Evolutionary conservation across 192 early-diverging fungal genomes (phyloP).

Genomic region (Coemansia sp.): DNA sequence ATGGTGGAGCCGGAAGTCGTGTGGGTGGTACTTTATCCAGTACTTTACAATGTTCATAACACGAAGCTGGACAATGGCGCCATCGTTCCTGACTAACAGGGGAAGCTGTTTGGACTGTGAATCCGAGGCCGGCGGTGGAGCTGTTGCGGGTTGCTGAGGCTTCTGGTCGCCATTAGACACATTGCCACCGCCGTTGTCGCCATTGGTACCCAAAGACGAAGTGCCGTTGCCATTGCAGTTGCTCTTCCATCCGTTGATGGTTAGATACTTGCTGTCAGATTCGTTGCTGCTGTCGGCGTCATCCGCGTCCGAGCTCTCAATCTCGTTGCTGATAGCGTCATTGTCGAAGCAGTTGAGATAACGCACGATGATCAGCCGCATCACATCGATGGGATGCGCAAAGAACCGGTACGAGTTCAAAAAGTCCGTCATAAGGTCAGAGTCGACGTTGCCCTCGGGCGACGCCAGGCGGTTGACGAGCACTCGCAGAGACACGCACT

Average conservation of each 20-base stretch:
- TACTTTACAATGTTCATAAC: constrained; percentile 85
- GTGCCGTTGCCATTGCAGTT: not conserved
- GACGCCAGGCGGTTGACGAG: constrained; percentile 55
- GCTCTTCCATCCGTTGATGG: constrained; percentile 49
- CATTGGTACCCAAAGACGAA: not conserved
- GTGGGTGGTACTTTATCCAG: constrained; percentile 84
- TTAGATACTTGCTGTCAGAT: constrained; percentile 23
- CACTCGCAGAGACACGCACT: constrained; percentile 48
- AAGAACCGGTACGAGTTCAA: constrained; percentile 68
- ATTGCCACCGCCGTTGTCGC: constrained; percentile 7
- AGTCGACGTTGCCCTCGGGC: constrained; percentile 58
- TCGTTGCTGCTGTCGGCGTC: constrained; percentile 14
- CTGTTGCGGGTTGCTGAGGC: not conserved
- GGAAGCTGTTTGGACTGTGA: constrained; percentile 15
- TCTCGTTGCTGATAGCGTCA: constrained; percentile 5
- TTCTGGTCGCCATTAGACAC: not conserved
- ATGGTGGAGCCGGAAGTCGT: constrained; percentile 54
- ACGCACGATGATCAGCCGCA: constrained; percentile 61
- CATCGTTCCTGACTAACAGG: constrained; percentile 40
- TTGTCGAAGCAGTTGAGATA: constrained; percentile 60
- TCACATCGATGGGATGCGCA: constrained; percentile 63
- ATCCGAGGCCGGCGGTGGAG: not conserved
- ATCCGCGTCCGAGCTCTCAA: constrained; percentile 13
- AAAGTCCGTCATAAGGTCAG: constrained; percentile 63
- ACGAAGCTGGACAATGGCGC: constrained; percentile 65